These are phyloP conservation scores for Ramularia endophylla DNA, from an alignment of 2,329 filamentous ascomycete genomes.

Conservation along the genomic window DNA sequence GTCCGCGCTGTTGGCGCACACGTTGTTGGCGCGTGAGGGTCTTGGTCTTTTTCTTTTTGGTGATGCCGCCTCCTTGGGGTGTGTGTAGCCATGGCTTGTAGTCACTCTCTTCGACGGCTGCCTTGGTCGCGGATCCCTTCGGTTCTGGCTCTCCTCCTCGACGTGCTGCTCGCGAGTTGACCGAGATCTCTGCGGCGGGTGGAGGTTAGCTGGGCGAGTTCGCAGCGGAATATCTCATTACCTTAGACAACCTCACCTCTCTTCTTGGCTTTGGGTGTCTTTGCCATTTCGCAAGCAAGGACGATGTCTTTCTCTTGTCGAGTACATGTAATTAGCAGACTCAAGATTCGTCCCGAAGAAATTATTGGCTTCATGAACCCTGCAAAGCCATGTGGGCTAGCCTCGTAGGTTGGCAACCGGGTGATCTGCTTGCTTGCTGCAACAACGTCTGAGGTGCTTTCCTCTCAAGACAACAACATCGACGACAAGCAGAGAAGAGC, in stretches of 20 bases:
- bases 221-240: not conserved
- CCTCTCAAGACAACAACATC: too few relatives aligned
- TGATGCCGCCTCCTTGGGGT: constrained; percentile 62
- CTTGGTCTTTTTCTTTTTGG: constrained; percentile 59
- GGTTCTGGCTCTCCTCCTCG: constrained; percentile 63
- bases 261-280: constrained; percentile 44
- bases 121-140: constrained; percentile 31
- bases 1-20: constrained; percentile 47
- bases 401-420: too few relatives aligned
- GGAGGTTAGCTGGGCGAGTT: constrained; percentile 11
- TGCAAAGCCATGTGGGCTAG: too few relatives aligned
- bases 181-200: constrained; percentile 48
- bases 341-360: constrained; percentile 4
- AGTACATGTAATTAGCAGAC: too few relatives aligned
- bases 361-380: constrained; percentile 3
- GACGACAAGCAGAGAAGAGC: too few relatives aligned
- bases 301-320: not conserved
- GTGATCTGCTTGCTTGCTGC: too few relatives aligned
- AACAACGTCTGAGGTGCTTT: too few relatives aligned
- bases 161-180: constrained; percentile 69
- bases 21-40: constrained; percentile 48
- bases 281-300: constrained; percentile 32
- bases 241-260: constrained; percentile 26
- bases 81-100: constrained; percentile 62
- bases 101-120: constrained; percentile 45